These are phyloP conservation scores for Carallia brachiata DNA, from an alignment of 345 rosid species.

Conservation along the genomic window DNA sequence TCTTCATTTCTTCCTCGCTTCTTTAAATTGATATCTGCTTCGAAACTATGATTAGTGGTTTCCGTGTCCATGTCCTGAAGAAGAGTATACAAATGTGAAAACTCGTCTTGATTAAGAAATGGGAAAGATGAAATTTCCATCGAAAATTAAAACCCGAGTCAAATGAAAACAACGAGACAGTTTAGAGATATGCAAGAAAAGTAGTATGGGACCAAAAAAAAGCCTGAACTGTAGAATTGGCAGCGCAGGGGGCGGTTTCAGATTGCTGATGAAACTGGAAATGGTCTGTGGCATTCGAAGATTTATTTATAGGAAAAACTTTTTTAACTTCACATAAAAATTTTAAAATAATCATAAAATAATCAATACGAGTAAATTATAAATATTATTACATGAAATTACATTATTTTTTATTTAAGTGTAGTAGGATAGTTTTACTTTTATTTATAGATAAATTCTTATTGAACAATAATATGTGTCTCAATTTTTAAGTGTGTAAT, in stretches of 20 bases:
- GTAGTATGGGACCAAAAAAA: slow-evolving; percentile 4
- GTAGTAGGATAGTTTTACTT: too few species aligned
- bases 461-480: too few species aligned
- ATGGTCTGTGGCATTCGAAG: not conserved
- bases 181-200: slow-evolving; percentile 15
- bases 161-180: not conserved
- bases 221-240: slow-evolving; percentile 24
- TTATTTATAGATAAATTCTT: too few species aligned
- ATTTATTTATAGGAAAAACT: too few species aligned
- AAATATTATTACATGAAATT: too few species aligned
- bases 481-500: too few species aligned
- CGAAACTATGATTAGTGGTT: not conserved
- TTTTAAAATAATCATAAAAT: too few species aligned
- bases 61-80: slow-evolving; percentile 31
- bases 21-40: slow-evolving; percentile 22
- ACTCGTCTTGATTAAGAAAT: slow-evolving; percentile 54
- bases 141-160: slow-evolving; percentile 11
- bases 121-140: slow-evolving; percentile 70
- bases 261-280: slow-evolving; percentile 17
- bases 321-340: too few species aligned
- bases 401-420: too few species aligned
- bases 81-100: slow-evolving; percentile 30
- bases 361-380: too few species aligned
- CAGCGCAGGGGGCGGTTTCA: slow-evolving; percentile 30
- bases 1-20: slow-evolving; percentile 40